Conservation (phyloP, 106 monocot genomes). For the Agapanthus africanus region DNA sequence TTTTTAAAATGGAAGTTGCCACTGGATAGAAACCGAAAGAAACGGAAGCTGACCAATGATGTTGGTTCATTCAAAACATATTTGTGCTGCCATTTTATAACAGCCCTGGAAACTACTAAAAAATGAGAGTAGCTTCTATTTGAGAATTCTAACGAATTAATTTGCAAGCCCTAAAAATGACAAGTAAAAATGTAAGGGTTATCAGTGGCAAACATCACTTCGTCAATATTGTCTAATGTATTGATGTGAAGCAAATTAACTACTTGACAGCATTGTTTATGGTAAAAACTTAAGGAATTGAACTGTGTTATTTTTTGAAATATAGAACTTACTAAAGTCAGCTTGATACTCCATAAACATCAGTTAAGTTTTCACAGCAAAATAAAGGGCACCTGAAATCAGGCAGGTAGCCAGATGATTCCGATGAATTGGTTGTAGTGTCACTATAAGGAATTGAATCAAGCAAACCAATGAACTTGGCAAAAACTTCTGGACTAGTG, state of each 20-base stretch:
- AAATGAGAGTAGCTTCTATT: too few relatives aligned
- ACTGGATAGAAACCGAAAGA: too few relatives aligned
- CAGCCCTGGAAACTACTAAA: too few relatives aligned
- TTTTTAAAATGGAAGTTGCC: too few relatives aligned
- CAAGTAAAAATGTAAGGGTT: not conserved
- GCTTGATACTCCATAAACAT: not conserved
- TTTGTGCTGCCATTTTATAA: too few relatives aligned
- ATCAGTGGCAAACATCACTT: not conserved
- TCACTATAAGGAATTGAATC: constrained; percentile 58
- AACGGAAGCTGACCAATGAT: too few relatives aligned
- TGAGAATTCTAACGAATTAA: not conserved
- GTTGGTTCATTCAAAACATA: too few relatives aligned
- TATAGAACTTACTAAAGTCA: not conserved
- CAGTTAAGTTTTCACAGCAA: not conserved
- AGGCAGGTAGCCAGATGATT: constrained; percentile 29
- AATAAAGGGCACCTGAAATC: constrained; percentile 47
- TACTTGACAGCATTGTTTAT: not conserved
- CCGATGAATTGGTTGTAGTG: constrained; percentile 28
- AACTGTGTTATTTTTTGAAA: not conserved
- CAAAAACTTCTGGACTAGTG: constrained; percentile 48
- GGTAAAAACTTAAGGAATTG: not conserved
- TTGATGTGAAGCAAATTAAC: not conserved
- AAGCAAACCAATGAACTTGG: constrained; percentile 64
- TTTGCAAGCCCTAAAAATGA: not conserved
- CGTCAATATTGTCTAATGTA: not conserved